phyloP scores from a whole-genome alignment of 2,329 filamentous ascomycete species.

The Cercospora beticola region DNA sequence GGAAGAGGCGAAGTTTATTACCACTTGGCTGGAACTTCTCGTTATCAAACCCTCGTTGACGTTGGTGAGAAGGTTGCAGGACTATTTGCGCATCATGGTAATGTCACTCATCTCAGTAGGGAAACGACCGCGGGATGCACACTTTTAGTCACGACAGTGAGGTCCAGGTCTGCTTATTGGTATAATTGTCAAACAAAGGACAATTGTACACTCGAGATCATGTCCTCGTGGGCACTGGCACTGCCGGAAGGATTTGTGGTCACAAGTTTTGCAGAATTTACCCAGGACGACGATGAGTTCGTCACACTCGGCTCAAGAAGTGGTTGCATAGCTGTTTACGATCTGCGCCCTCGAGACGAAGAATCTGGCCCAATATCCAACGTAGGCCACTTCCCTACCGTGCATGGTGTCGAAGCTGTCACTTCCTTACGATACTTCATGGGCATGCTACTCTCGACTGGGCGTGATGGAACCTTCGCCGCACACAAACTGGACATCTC shows the following conservation, averaged over 20 bases:
- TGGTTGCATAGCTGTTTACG: slow-evolving; percentile 52
- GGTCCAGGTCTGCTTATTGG: slow-evolving; percentile 16
- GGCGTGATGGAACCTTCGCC: slow-evolving; percentile 73
- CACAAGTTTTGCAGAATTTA: slow-evolving; percentile 47
- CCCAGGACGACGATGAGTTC: background rate
- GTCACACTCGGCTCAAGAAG: slow-evolving; percentile 55
- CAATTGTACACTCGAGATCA: background rate
- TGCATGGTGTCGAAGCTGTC: slow-evolving; percentile 62
- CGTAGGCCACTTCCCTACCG: slow-evolving; percentile 5
- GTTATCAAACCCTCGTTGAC: background rate
- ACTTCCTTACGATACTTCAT: slow-evolving; percentile 56
- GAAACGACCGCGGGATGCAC: background rate
- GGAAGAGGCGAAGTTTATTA: slow-evolving; percentile 47
- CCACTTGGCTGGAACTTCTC: slow-evolving; percentile 33
- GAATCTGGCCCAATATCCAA: background rate
- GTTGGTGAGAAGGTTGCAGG: slow-evolving; percentile 43
- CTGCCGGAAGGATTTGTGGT: slow-evolving; percentile 45
- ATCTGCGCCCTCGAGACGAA: background rate
- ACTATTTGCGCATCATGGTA: slow-evolving; percentile 36
- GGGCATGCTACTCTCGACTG: slow-evolving; percentile 65
- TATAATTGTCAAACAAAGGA: background rate
- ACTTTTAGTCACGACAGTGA: slow-evolving; percentile 44
- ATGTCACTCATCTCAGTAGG: background rate
- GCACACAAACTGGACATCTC: slow-evolving; percentile 53
- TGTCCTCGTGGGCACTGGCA: background rate